Evolutionary conservation across 768 basidiomycete genomes (phyloP), one percentile per base, ranked within the genome.

Genomic region (Plicaturopsis crispa): DNA sequence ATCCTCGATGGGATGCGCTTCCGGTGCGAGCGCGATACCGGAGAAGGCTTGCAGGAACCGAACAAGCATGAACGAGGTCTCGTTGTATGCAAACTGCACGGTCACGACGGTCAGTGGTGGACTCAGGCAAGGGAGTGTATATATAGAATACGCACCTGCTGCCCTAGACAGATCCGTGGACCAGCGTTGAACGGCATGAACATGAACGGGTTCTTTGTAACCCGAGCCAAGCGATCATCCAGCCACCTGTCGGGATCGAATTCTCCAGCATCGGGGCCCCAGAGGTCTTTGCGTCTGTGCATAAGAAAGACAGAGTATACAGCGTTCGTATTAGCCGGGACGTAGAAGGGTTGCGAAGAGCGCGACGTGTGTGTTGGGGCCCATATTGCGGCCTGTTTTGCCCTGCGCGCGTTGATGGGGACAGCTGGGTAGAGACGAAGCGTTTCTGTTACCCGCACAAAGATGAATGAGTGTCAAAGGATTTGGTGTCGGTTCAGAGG

Each of bases 11-110:
- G 56, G 54, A 30, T 66, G 65, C 1, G 56, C 61, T 4, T 61
- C 60, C 5, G 46, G 45, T 8, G 50, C 60, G n/a, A 63, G 47
- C 20, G 34, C 43, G 18, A 62, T 46, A 2, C 45, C 41, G 22
- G 47, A 42, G 40, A 62, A 62, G 14, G 39, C 36, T 40, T 64
- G 64, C 12, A 66, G 48, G 14, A 66, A 41, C 13, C 58, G 50
- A 21, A 67, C 54, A 23, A 66, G 41, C 23, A 63, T 49, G 44
- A 63, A 63, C 2, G 64, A 63, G 12, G 43, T 49, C 44, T 75
- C 74, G 43, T 75, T 72, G 46, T 75, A 75, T 1, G 73, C 74
- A 40, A 74, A 75, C 72, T 75, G 26, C 34, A 54, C 52, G 14
- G 14, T 8, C 8, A 28, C 8, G 26, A 8, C 26, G 14, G 26